Conservation (phyloP, 257 asterid species). For the Lantana camara region DNA sequence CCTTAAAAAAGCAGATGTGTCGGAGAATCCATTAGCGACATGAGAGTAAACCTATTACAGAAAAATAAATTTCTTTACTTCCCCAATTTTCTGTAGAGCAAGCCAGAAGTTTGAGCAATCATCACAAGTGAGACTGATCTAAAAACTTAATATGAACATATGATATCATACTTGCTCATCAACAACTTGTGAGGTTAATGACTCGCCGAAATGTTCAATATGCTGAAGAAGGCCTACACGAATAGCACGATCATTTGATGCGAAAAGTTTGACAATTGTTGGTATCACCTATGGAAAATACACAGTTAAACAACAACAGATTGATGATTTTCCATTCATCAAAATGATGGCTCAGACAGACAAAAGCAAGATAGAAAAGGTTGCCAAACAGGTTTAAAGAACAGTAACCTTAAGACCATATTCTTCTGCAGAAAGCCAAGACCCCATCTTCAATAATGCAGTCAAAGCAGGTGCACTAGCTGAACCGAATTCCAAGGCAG, state of each 20-base stretch:
- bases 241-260: slow-evolving; percentile 88
- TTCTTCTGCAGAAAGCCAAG: slow-evolving; percentile 88
- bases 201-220: slow-evolving; percentile 91
- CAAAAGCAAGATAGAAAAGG: slow-evolving; percentile 20
- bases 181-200: slow-evolving; percentile 79
- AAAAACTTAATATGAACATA: slow-evolving; percentile 20
- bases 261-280: slow-evolving; percentile 84
- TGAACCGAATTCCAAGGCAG: slow-evolving; percentile 94
- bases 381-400: slow-evolving; percentile 20
- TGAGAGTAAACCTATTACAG: slow-evolving; percentile 81
- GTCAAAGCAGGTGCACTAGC: slow-evolving; percentile 99
- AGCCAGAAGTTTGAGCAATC: slow-evolving; percentile 23
- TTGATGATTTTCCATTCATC: slow-evolving; percentile 3
- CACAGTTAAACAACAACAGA: slow-evolving; percentile 29
- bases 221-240: slow-evolving; percentile 91
- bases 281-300: slow-evolving; percentile 64
- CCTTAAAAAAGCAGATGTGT: slow-evolving; percentile 93
- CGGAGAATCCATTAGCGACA: slow-evolving; percentile 93
- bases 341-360: slow-evolving; percentile 19
- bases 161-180: slow-evolving; percentile 80
- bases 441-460: slow-evolving; percentile 88
- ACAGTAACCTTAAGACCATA: slow-evolving; percentile 68
- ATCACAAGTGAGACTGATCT: slow-evolving; percentile 18
- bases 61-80: slow-evolving; percentile 25
- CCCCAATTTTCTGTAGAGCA: slow-evolving; percentile 19